These are phyloP conservation scores for Talaromyces albobiverticillius DNA, from an alignment of 2,329 filamentous ascomycete species.

Conservation along the genomic window DNA sequence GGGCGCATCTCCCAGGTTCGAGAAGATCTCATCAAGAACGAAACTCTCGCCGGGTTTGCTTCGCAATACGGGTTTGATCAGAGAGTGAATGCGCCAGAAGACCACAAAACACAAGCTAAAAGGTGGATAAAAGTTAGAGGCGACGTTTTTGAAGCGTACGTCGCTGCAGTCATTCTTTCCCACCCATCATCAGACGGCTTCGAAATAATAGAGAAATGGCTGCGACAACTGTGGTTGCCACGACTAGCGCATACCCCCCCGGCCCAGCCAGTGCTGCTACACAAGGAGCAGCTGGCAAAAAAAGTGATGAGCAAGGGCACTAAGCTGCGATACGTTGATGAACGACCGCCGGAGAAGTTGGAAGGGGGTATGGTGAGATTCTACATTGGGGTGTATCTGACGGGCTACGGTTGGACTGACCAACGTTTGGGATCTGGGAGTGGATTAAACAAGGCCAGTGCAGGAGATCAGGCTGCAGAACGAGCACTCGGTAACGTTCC, in stretches of 20 bases:
- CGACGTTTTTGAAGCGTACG: constrained; percentile 88
- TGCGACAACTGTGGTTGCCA: constrained; percentile 70
- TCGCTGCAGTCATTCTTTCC: constrained; percentile 72
- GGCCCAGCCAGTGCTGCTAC: constrained; percentile 30
- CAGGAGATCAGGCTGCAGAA: constrained; percentile 44
- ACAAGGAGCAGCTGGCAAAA: constrained; percentile 55
- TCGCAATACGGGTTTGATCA: constrained; percentile 67
- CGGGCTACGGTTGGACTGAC: constrained; percentile 46
- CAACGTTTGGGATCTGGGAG: constrained; percentile 44
- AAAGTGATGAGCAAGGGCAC: constrained; percentile 57
- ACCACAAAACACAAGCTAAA: constrained; percentile 46
- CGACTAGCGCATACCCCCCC: constrained; percentile 48
- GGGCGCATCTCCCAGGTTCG: constrained; percentile 73
- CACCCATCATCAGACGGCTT: constrained; percentile 63
- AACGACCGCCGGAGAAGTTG: constrained; percentile 31
- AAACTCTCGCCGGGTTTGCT: constrained; percentile 69
- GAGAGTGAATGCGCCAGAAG: constrained; percentile 56
- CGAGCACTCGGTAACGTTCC: constrained; percentile 37
- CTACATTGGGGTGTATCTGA: constrained; percentile 47
- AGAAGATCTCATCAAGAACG: constrained; percentile 77
- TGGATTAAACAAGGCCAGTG: constrained; percentile 43
- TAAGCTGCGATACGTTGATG: constrained; percentile 58
- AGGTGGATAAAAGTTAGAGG: constrained; percentile 70
- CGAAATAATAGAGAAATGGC: constrained; percentile 62
- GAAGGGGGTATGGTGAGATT: constrained; percentile 40